Evolutionary conservation across 768 basidiomycete genomes (phyloP), one percentile per base, ranked within the genome.

Genomic region (Agaricus sinodeliciosus): DNA sequence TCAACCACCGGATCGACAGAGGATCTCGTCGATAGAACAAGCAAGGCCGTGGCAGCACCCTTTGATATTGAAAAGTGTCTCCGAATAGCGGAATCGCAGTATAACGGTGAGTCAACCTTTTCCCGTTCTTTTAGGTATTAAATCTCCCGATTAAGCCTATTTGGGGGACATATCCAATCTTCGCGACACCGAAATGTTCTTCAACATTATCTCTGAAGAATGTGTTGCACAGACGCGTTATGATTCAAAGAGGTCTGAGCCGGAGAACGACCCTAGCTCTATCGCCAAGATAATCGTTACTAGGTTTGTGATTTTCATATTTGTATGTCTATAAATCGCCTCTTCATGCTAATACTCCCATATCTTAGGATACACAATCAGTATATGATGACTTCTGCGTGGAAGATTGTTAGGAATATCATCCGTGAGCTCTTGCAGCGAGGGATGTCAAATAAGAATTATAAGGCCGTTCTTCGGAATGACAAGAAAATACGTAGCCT

Each of bases 381-480:
- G 7, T 90, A 89, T 65, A 80, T 87, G 78, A 73, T 91, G 31
- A 85, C 89, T n/a, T 81, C 87, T 13, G 85, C 81, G 1, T 93
- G 90, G 90, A 87, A 77, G 57, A 69, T 91, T 44, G 81, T 87
- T n/a, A 65, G 74, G 3, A 74, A 83, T 53, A 71, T 72, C 28
- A 69, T 92, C 49, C 73, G 73, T 48, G 72, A 78, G 25, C 69
- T 91, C 43, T 69, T 74, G n/a, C 67, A 75, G 15, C 68, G 72
- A 11, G 84, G 83, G 28, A 57, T 88, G 15, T 66, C 72, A 7
- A 83, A 90, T 53, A 60, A 65, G 26, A 73, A 70, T 28, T 69
- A 81, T 52, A 80, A 81, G 51, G 56, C 58, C 2, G 76, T 80
- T 55, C 71, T 90, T n/a, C 72, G 74, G 63, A 71, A 66, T 11